Evolutionary conservation across 2,329 filamentous ascomycete genomes (phyloP).

Genomic region (Phialemoniopsis sp.): DNA sequence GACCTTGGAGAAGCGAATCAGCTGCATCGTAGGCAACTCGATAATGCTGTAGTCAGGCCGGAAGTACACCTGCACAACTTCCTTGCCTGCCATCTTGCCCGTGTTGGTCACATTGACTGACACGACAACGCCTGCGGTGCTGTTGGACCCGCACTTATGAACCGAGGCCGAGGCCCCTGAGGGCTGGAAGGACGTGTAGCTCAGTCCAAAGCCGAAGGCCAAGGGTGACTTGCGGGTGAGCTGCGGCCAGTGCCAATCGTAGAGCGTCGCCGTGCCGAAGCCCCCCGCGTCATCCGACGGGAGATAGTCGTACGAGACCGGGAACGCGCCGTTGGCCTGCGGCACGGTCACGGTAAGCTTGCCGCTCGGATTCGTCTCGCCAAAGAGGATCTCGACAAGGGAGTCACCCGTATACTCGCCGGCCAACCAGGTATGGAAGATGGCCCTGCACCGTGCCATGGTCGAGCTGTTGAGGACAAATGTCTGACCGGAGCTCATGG

Average conservation of each 20-base stretch:
- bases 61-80: slow-evolving; percentile 31
- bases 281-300: no score
- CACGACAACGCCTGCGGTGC: no score
- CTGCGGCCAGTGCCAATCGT: slow-evolving; percentile 34
- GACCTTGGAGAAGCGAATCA: slow-evolving; percentile 45
- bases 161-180: no score
- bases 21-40: slow-evolving; percentile 34
- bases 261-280: slow-evolving; percentile 51
- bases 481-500: slow-evolving; percentile 22
- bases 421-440: slow-evolving; percentile 59
- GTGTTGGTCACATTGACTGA: slow-evolving; percentile 40
- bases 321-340: slow-evolving; percentile 35
- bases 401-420: slow-evolving; percentile 63
- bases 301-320: slow-evolving; percentile 66
- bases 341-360: slow-evolving; percentile 32
- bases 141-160: no score
- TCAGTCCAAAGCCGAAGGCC: slow-evolving; percentile 62
- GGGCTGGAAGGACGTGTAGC: slow-evolving; percentile 55
- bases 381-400: slow-evolving; percentile 59
- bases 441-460: slow-evolving; percentile 40
- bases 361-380: slow-evolving; percentile 51
- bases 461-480: slow-evolving; percentile 22
- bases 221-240: slow-evolving; percentile 38
- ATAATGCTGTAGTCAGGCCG: slow-evolving; percentile 33
- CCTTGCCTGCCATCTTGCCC: slow-evolving; percentile 27